Percentiles rank a stretch among this genome's conserved stretches.
These are phyloP conservation scores for Saccharomyces paradoxus DNA, from an alignment of 805 yeast species.

Conservation along the genomic window DNA sequence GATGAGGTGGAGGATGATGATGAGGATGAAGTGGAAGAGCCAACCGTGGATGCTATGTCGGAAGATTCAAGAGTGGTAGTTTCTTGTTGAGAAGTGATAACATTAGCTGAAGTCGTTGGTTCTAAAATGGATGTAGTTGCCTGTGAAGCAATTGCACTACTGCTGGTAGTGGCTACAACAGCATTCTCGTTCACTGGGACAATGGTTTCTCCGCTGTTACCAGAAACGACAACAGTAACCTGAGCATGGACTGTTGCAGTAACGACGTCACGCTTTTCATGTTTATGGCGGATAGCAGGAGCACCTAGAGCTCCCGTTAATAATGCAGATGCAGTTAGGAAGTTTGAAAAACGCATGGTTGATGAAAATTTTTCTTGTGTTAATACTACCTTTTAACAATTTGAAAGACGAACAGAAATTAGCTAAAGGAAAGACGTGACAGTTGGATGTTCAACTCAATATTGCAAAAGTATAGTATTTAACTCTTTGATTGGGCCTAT, in stretches of 20 bases:
- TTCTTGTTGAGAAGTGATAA: background rate
- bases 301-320: slow-evolving; percentile 44
- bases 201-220: slow-evolving; percentile 11
- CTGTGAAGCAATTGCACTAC: slow-evolving; percentile 15
- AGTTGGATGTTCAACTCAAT: background rate
- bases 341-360: slow-evolving; percentile 44
- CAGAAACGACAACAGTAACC: slow-evolving; percentile 29
- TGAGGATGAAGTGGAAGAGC: slow-evolving; percentile 19
- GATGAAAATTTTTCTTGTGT: background rate
- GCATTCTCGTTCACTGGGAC: slow-evolving; percentile 18
- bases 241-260: slow-evolving; percentile 43
- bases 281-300: slow-evolving; percentile 54
- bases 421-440: background rate
- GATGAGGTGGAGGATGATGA: slow-evolving; percentile 28
- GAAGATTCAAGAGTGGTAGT: slow-evolving; percentile 15
- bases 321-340: slow-evolving; percentile 40
- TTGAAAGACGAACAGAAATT: background rate
- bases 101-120: slow-evolving; percentile 2
- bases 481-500: slow-evolving; percentile 3
- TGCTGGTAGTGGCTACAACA: slow-evolving; percentile 23
- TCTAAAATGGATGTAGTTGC: slow-evolving; percentile 24
- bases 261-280: slow-evolving; percentile 43
- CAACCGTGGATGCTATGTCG: slow-evolving; percentile 15
- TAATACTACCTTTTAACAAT: background rate
- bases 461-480: background rate